Percentiles rank a stretch among this genome's conserved stretches.
These are phyloP conservation scores for Pseudogymnoascus sp. DNA, from an alignment of 2,329 filamentous ascomycete genomes.

Conservation along the genomic window DNA sequence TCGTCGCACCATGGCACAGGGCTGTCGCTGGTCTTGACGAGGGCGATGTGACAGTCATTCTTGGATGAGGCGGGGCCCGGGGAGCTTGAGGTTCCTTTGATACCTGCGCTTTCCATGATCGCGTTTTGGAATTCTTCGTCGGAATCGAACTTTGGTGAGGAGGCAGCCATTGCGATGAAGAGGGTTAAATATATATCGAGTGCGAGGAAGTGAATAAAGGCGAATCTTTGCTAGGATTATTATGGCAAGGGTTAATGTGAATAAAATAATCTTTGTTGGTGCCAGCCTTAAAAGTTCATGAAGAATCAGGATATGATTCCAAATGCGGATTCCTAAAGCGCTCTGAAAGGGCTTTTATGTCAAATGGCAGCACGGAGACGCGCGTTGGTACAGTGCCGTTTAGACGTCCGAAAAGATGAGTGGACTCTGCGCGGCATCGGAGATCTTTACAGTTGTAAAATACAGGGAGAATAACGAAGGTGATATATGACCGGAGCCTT, in stretches of 20 bases:
- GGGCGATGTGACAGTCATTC: background rate
- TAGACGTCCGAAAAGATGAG: background rate
- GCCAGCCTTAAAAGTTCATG: background rate
- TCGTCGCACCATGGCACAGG: slow-evolving; percentile 18
- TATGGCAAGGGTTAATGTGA: background rate
- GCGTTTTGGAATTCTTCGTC: slow-evolving; percentile 3
- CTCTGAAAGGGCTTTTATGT: background rate
- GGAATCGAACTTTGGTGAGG: slow-evolving; percentile 5
- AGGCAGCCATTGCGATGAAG: background rate
- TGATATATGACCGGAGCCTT: background rate
- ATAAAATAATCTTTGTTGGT: slow-evolving; percentile 2
- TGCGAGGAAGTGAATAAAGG: background rate
- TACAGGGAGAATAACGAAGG: background rate
- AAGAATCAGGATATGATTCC: background rate
- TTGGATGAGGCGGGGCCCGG: background rate
- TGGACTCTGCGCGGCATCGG: background rate
- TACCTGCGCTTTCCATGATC: background rate
- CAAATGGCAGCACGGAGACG: background rate
- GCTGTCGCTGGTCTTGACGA: slow-evolving; percentile 7
- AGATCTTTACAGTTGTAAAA: background rate
- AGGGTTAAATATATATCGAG: background rate
- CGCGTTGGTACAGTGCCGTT: background rate
- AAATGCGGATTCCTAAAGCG: background rate
- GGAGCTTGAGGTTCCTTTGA: background rate
- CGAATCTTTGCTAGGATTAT: background rate